These are phyloP conservation scores for Dipodascus geniculatus DNA, from an alignment of 805 yeast genomes.

Conservation along the genomic window DNA sequence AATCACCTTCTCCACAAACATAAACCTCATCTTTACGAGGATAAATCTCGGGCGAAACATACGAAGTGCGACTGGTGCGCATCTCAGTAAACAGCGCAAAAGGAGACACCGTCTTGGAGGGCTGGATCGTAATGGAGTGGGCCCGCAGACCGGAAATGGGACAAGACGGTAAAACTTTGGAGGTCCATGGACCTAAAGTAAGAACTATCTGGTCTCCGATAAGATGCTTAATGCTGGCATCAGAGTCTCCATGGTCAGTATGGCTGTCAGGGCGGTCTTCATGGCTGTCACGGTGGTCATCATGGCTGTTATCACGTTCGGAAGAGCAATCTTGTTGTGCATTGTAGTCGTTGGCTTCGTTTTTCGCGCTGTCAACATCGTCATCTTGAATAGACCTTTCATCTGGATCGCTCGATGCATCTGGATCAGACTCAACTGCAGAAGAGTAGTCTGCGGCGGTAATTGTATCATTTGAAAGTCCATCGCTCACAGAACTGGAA, in stretches of 20 bases:
- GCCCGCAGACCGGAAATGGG: conserved; percentile 93
- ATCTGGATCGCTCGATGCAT: too few species aligned
- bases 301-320: too few species aligned
- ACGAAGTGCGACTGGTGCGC: conserved; percentile 40
- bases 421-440: background rate
- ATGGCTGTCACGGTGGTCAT: conserved; percentile 5
- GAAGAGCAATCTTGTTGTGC: too few species aligned
- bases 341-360: too few species aligned
- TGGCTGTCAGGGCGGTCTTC: too few species aligned
- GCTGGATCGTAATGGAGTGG: conserved; percentile 85
- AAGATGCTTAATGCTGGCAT: conserved; percentile 21
- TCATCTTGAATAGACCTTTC: too few species aligned
- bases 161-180: conserved; percentile 78
- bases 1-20: conserved; percentile 95
- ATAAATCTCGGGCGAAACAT: conserved; percentile 86
- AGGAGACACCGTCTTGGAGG: conserved; percentile 74
- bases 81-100: conserved; percentile 91
- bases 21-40: conserved; percentile 93
- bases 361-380: too few species aligned
- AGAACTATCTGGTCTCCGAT: conserved; percentile 69
- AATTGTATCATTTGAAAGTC: background rate
- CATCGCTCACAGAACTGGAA: background rate
- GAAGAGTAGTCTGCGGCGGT: background rate
- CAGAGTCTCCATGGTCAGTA: background rate
- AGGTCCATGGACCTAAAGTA: conserved; percentile 95